phyloP scores from a whole-genome alignment of 1,284 basidiomycete genomes.

The Megacollybia platyphylla region DNA sequence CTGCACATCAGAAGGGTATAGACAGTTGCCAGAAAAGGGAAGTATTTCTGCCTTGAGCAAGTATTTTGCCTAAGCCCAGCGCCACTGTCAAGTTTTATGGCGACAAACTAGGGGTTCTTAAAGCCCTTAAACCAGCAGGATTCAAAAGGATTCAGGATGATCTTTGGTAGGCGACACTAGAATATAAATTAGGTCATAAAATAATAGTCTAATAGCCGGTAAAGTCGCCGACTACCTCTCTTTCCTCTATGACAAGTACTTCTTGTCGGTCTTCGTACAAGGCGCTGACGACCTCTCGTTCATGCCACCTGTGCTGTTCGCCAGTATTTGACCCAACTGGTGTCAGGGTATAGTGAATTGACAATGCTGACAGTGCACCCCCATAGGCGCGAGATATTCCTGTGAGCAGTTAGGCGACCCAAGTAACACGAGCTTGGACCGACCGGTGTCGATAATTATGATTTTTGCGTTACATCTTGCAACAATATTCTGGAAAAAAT shows the following conservation, averaged over 20 bases:
- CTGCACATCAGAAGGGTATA: too few species aligned
- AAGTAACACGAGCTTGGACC: slow-evolving; percentile 5
- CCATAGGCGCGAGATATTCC: slow-evolving; percentile 92
- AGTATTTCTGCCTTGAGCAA: too few species aligned
- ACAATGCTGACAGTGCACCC: slow-evolving; percentile 79
- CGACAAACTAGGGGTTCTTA: too few species aligned
- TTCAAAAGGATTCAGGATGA: neutral
- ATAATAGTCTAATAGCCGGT: neutral
- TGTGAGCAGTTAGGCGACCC: slow-evolving; percentile 11
- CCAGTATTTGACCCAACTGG: slow-evolving; percentile 23
- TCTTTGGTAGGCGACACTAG: too few species aligned
- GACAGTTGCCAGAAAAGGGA: too few species aligned
- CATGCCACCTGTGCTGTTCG: slow-evolving; percentile 41
- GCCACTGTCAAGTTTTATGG: too few species aligned
- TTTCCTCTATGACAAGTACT: slow-evolving; percentile 35
- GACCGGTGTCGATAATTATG: slow-evolving; percentile 83
- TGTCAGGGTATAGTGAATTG: slow-evolving; percentile 68
- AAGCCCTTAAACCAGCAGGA: too few species aligned
- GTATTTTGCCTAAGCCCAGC: too few species aligned
- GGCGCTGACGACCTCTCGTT: slow-evolving; percentile 71
- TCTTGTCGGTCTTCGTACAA: slow-evolving; percentile 53
- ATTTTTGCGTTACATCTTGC: slow-evolving; percentile 66
- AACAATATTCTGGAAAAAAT: slow-evolving; percentile 39
- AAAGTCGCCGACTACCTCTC: slow-evolving; percentile 38
- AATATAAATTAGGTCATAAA: neutral